These are phyloP conservation scores for Larix kaempferi DNA, from an alignment of 75 land plant species.

Conservation along the genomic window DNA sequence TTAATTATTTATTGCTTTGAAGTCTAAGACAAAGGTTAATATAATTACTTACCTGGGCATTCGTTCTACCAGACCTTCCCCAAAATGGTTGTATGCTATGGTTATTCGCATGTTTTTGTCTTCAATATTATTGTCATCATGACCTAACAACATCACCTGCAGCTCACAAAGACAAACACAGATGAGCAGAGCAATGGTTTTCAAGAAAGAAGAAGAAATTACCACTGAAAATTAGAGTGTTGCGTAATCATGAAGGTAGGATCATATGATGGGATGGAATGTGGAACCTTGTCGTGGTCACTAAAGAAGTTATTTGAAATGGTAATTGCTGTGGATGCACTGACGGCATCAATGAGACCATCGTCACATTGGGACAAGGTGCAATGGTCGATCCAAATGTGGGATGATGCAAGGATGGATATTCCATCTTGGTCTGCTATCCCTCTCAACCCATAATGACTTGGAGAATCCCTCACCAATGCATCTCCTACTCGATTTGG, in stretches of 20 bases:
- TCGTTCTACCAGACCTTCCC: constrained; percentile 1
- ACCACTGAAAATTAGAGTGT: too few species aligned
- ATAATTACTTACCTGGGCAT: constrained; percentile 37
- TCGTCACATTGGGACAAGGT: constrained; percentile 9
- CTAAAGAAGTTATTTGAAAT: constrained; percentile 23
- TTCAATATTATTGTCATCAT: too few species aligned
- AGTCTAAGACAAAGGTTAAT: not conserved
- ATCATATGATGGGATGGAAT: too few species aligned
- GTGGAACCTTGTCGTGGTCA: constrained; percentile 28
- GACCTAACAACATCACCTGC: too few species aligned
- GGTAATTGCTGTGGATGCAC: constrained; percentile 19
- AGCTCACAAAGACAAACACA: not conserved
- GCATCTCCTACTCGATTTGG: constrained; percentile 6
- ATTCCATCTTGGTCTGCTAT: constrained; percentile 28
- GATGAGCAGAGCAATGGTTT: not conserved
- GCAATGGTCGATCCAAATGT: constrained; percentile 38
- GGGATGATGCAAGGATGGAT: constrained; percentile 16
- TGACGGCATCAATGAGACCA: constrained; percentile 28
- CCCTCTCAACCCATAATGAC: constrained; percentile 13
- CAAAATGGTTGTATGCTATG: too few species aligned
- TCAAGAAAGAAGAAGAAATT: not conserved
- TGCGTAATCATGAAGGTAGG: too few species aligned
- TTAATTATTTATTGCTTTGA: not conserved
- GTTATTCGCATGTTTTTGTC: too few species aligned
- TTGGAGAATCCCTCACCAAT: constrained; percentile 1